A percentile compares a stretch with the other conserved stretches of the same genome.
These are phyloP conservation scores for Talaromyces marneffei DNA, from an alignment of 2,329 filamentous ascomycete genomes.

Conservation along the genomic window DNA sequence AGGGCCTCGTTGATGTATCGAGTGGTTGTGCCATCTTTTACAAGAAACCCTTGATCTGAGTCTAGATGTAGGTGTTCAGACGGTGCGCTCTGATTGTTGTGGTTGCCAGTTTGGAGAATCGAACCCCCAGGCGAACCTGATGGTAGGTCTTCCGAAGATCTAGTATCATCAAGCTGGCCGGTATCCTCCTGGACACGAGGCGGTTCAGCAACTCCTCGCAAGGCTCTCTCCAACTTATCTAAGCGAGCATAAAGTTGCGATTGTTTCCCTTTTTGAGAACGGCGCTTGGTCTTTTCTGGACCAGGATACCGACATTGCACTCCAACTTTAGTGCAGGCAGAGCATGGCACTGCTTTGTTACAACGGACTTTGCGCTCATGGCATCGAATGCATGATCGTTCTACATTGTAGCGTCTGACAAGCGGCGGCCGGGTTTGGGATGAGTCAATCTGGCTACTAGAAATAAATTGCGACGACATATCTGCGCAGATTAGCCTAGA, in stretches of 20 bases:
- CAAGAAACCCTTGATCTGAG: background rate
- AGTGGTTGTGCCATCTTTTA: constrained; percentile 20
- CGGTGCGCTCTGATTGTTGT: background rate
- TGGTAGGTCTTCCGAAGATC: background rate
- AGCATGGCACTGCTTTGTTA: constrained; percentile 22
- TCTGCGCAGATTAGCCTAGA: background rate
- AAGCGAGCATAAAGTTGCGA: background rate
- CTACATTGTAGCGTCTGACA: background rate
- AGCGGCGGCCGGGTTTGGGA: background rate
- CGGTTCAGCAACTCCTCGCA: background rate
- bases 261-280: background rate
- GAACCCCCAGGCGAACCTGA: background rate
- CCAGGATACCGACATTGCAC: constrained; percentile 23
- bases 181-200: too few species aligned
- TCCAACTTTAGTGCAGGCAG: constrained; percentile 19
- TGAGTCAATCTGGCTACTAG: background rate
- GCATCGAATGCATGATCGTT: constrained; percentile 26
- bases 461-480: background rate
- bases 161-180: background rate
- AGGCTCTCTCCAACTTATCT: background rate
- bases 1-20: constrained; percentile 18
- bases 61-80: background rate
- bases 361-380: constrained; percentile 27
- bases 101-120: background rate
- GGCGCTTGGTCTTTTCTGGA: background rate